Conservation (phyloP, 2,329 filamentous ascomycete species). For the Pseudopyrenochaeta lycopersici region DNA sequence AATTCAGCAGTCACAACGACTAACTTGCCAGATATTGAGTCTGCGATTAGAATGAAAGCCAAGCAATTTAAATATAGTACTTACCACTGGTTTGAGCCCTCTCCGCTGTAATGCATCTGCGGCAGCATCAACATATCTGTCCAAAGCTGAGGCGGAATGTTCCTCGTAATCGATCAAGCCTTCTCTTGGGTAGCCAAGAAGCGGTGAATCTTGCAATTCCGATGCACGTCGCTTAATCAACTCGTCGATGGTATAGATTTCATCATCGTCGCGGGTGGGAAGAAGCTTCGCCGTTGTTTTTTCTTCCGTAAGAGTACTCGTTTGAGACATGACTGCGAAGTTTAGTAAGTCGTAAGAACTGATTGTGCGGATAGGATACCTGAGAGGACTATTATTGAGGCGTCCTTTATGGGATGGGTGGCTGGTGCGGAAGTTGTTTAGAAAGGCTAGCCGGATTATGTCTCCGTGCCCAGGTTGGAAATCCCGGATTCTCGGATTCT, state of each 20-base stretch:
- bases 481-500: not conserved
- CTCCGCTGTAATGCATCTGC: slow-evolving; percentile 26
- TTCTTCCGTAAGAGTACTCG: slow-evolving; percentile 15
- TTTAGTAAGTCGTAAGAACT: not conserved
- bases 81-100: slow-evolving; percentile 30
- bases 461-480: not conserved
- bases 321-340: slow-evolving; percentile 18
- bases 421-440: not conserved
- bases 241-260: slow-evolving; percentile 35
- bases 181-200: slow-evolving; percentile 34
- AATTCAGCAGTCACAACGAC: no score
- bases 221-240: slow-evolving; percentile 32
- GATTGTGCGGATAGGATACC: not conserved
- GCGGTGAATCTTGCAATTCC: slow-evolving; percentile 21
- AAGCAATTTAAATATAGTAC: slow-evolving; percentile 1
- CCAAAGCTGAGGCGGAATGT: slow-evolving; percentile 33
- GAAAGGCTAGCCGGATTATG: not conserved
- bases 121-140: slow-evolving; percentile 36
- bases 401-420: slow-evolving; percentile 16
- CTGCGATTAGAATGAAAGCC: not conserved
- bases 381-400: not conserved
- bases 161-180: slow-evolving; percentile 35
- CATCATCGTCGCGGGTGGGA: slow-evolving; percentile 8
- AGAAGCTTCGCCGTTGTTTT: slow-evolving; percentile 5
- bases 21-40: no score